Evolutionary conservation across 768 basidiomycete genomes (phyloP).

Genomic region (Auricularia sp.): DNA sequence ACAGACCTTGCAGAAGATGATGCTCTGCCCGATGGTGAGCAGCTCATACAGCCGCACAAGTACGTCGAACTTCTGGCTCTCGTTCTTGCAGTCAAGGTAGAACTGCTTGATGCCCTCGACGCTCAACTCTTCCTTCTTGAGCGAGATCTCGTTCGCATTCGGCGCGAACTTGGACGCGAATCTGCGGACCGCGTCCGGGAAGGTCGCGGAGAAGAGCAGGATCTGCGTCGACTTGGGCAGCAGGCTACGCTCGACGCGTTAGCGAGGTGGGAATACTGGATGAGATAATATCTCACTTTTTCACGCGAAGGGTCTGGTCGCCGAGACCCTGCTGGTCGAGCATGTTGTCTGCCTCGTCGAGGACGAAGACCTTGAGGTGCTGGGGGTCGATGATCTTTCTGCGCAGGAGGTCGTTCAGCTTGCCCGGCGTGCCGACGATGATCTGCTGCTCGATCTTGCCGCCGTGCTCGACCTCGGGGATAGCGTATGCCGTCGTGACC

Average conservation of each 20-base stretch:
- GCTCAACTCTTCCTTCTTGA: constrained; percentile 87
- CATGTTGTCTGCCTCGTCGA: constrained; percentile 99
- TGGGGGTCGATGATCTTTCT: constrained; percentile 68
- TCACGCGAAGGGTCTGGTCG: constrained; percentile 87
- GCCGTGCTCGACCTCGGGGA: constrained; percentile 52
- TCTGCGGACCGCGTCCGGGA: constrained; percentile 85
- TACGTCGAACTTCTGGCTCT: constrained; percentile 92
- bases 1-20: constrained; percentile 90
- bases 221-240: constrained; percentile 64
- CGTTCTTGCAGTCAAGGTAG: constrained; percentile 91
- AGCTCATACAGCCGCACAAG: constrained; percentile 82
- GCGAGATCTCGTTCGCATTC: constrained; percentile 88
- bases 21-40: constrained; percentile 93
- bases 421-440: constrained; percentile 93
- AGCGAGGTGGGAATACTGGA: neutral
- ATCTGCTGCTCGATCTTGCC: constrained; percentile 69
- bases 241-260: constrained; percentile 30
- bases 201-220: constrained; percentile 96
- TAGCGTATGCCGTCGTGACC: constrained; percentile 91
- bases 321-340: constrained; percentile 88
- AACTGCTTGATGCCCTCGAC: constrained; percentile 94
- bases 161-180: constrained; percentile 94
- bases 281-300: constrained; percentile 53
- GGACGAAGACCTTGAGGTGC: constrained; percentile 82
- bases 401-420: constrained; percentile 79